These are phyloP conservation scores for Ustilago sp. DNA, from an alignment of 1,284 basidiomycete species.

Conservation along the genomic window DNA sequence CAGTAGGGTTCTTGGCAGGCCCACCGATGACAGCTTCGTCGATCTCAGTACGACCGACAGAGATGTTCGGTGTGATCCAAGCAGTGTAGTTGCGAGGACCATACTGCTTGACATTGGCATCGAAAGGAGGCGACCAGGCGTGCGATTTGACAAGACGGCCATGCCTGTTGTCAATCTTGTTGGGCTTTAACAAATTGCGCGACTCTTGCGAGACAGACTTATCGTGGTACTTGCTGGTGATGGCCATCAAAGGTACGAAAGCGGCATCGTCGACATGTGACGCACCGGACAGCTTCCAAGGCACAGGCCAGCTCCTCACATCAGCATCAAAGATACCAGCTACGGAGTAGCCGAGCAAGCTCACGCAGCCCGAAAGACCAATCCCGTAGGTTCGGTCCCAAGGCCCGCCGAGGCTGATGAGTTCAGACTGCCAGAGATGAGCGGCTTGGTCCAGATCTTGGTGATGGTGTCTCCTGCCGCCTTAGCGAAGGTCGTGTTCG, in stretches of 20 bases:
- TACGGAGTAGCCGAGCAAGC: conserved; percentile 35
- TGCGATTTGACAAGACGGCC: conserved; percentile 28
- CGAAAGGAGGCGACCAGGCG: conserved; percentile 39
- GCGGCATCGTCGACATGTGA: conserved; percentile 31
- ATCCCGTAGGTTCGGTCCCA: conserved; percentile 44
- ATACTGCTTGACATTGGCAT: conserved; percentile 31
- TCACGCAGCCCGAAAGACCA: conserved; percentile 33
- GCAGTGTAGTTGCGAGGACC: conserved; percentile 46
- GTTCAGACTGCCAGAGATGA: conserved; percentile 34
- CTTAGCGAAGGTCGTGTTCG: conserved; percentile 38
- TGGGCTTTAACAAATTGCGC: conserved; percentile 17
- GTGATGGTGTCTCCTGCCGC: conserved; percentile 38
- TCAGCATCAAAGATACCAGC: conserved; percentile 19
- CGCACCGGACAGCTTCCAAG: conserved; percentile 34
- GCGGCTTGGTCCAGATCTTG: conserved; percentile 45
- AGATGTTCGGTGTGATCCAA: conserved; percentile 32
- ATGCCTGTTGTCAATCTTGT: conserved; percentile 11
- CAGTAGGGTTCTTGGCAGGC: conserved; percentile 35
- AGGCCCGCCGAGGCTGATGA: conserved; percentile 35
- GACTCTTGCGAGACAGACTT: conserved; percentile 31
- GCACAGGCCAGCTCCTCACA: conserved; percentile 34
- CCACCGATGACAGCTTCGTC: conserved; percentile 36
- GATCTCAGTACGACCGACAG: conserved; percentile 39
- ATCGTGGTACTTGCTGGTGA: conserved; percentile 39
- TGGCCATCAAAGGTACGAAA: conserved; percentile 35